Base-by-base conservation (phyloP, 1,284 basidiomycete genomes). In the Macrocystidia cucumis region DNA sequence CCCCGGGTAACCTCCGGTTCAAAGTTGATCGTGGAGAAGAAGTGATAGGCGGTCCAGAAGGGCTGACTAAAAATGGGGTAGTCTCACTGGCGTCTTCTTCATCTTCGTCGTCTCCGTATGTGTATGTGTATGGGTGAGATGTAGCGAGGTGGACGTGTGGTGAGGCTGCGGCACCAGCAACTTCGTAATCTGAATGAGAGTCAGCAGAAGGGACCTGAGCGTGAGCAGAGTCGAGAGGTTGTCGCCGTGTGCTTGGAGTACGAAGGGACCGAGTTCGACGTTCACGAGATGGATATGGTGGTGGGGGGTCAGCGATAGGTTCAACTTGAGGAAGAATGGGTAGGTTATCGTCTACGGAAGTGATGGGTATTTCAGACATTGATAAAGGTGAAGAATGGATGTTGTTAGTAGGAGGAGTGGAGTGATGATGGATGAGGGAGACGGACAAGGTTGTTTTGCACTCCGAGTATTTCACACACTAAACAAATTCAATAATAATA, bases 271-370 rank as follows among this genome's bases (percentile, higher is more conserved):
- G 32, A 59, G 41, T 31, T 20, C 69, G 65, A n/a, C 72, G 62
- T 43, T 68, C 63, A 35, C 64, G 59, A 0, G 74, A 68, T 23
- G 77, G 79, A 50, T 82, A 83, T 0, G 78, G 79, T 0, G 78
- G 78, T 8, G 78, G 78, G 0, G 79, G 78, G 42, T 82, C 78
- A 13, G 46, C 29, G n/a, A n/a, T n/a, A n/a, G n/a, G n/a, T n/a
- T n/a, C n/a, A n/a, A n/a, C 12, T n/a, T n/a, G n/a, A n/a, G n/a
- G n/a, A n/a, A n/a, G n/a, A n/a, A n/a, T n/a, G n/a, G n/a, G n/a
- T n/a, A n/a, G n/a, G n/a, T n/a, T n/a, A n/a, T n/a, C n/a, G n/a
- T n/a, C n/a, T n/a, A n/a, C n/a, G n/a, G n/a, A n/a, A n/a, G n/a
- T n/a, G n/a, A n/a, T n/a, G n/a, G n/a, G n/a, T n/a, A n/a, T n/a